phyloP scores from a whole-genome alignment of 768 basidiomycete species.

The Lentinula sp. region DNA sequence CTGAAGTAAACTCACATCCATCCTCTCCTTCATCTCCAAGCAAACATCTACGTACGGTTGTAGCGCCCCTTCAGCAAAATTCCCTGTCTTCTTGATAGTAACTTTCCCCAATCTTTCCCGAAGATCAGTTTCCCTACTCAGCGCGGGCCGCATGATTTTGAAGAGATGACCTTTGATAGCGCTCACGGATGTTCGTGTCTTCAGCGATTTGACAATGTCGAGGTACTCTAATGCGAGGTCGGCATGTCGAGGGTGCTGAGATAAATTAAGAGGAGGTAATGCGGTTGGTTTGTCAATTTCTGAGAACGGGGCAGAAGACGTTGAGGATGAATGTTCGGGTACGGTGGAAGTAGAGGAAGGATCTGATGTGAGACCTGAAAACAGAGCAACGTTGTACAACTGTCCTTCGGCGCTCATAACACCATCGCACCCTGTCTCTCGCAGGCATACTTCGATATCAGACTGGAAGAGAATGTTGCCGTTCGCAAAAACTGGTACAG shows the following conservation, averaged over 20 bases:
- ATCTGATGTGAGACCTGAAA: conserved; percentile 27
- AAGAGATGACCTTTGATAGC: conserved; percentile 92
- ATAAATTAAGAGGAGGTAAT: conserved; percentile 24
- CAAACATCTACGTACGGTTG: conserved; percentile 48
- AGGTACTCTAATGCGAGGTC: conserved; percentile 84
- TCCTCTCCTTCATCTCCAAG: conserved; percentile 50
- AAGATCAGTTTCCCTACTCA: conserved; percentile 61
- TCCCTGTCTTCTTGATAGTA: conserved; percentile 15
- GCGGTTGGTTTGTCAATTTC: not conserved
- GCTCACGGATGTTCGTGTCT: conserved; percentile 64
- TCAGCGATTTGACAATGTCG: conserved; percentile 61
- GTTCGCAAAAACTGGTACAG: conserved; percentile 93
- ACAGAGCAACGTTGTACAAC: conserved; percentile 87
- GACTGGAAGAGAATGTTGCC: conserved; percentile 87
- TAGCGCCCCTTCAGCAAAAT: conserved; percentile 19
- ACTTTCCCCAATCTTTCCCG: conserved; percentile 64
- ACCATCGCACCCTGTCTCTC: conserved; percentile 82
- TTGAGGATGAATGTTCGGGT: not conserved
- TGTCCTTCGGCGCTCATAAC: conserved; percentile 96
- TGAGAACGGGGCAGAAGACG: conserved; percentile 12
- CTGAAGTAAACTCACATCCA: conserved; percentile 39
- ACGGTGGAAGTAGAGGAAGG: not conserved
- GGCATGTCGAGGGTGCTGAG: conserved; percentile 50
- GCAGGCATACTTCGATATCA: conserved; percentile 78
- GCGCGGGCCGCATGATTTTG: conserved; percentile 80